Percentiles rank a stretch among this genome's conserved stretches.
These are phyloP conservation scores for Polysphondylium violaceum DNA, from an alignment of 78 protist species.

Conservation along the genomic window DNA sequence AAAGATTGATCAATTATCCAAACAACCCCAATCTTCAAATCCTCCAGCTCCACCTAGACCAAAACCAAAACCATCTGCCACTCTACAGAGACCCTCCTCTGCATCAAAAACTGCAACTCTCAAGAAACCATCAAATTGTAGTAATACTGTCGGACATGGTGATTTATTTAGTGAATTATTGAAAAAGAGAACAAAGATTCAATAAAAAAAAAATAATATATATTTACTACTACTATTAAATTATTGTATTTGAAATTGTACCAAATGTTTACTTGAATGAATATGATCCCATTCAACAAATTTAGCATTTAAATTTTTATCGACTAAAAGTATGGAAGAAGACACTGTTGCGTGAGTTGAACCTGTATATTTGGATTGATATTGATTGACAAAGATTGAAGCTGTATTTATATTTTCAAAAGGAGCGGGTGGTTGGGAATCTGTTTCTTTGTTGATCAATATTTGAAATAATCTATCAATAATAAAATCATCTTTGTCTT, in stretches of 20 bases:
- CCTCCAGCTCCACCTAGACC: slow-evolving; percentile 3
- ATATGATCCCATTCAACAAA: neutral
- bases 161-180: slow-evolving; percentile 37
- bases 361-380: neutral
- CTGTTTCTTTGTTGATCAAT: neutral
- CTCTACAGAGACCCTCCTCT: neutral
- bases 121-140: neutral
- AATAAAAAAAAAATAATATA: neutral
- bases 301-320: neutral
- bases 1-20: slow-evolving; percentile 43
- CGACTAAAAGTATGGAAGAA: slow-evolving; percentile 6
- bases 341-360: neutral
- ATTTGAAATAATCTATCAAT: neutral
- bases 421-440: neutral
- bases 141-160: neutral
- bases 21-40: slow-evolving; percentile 19
- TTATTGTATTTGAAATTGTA: neutral
- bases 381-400: slow-evolving; percentile 3
- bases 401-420: slow-evolving; percentile 4
- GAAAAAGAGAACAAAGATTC: slow-evolving; percentile 45
- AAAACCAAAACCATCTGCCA: neutral
- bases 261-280: neutral
- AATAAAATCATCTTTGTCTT: too few relatives aligned
- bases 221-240: neutral
- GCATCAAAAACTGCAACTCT: neutral